phyloP scores from a whole-genome alignment of 768 basidiomycete species.

The Phanerochaete sordida region DNA sequence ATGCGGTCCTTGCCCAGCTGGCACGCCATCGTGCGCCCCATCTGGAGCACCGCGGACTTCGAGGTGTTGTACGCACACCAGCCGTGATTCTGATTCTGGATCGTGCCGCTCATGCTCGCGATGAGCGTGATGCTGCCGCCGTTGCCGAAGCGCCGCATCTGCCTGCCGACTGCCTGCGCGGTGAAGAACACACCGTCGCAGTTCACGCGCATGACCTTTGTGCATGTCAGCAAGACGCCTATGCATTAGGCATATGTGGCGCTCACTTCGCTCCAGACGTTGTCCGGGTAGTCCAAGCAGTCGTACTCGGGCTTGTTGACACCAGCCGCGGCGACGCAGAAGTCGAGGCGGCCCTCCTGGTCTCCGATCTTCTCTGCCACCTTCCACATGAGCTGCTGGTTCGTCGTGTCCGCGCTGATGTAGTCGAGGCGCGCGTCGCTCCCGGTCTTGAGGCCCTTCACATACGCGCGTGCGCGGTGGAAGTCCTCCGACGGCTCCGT shows the following conservation, averaged over 20 bases:
- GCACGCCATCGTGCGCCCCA: conserved; percentile 76
- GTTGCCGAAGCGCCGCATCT: conserved; percentile 25
- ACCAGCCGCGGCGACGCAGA: conserved; percentile 74
- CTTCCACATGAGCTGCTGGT: conserved; percentile 50
- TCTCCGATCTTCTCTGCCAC: conserved; percentile 54
- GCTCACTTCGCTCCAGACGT: conserved; percentile 54
- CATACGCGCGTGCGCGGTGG: conserved; percentile 43
- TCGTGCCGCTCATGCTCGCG: conserved; percentile 34
- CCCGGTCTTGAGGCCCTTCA: conserved; percentile 2
- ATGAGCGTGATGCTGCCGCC: conserved; percentile 34
- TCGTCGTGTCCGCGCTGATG: conserved; percentile 54
- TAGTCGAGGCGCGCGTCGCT: conserved; percentile 46
- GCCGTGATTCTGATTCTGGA: conserved; percentile 71
- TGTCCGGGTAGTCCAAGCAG: conserved; percentile 59
- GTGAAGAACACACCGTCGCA: conserved; percentile 32
- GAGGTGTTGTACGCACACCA: conserved; percentile 73
- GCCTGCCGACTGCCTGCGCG: conserved; percentile 27
- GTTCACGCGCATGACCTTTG: conserved; percentile 60
- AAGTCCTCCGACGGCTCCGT: conserved; percentile 51
- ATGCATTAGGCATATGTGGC: neutral
- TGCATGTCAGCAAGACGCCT: neutral
- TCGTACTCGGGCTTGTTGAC: conserved; percentile 48
- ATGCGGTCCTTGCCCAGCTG: conserved; percentile 62
- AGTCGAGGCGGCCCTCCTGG: conserved; percentile 64
- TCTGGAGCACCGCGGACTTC: conserved; percentile 73